Percentiles rank a stretch among this genome's conserved stretches.
phyloP scores from a whole-genome alignment of 768 basidiomycete species.

The Xerocomellus dryophilus region DNA sequence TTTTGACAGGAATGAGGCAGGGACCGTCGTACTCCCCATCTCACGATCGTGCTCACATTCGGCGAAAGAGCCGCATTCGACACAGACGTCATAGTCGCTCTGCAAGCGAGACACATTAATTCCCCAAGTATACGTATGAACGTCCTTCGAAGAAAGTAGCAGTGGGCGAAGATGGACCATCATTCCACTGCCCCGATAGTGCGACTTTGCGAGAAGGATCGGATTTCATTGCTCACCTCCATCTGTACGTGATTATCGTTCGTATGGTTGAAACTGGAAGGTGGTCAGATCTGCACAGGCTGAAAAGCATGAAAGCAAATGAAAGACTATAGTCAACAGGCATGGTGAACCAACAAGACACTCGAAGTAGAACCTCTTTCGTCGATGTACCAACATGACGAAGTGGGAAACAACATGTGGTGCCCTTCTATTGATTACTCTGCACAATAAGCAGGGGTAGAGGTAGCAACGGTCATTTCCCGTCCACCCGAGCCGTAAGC shows the following conservation, averaged over 20 bases:
- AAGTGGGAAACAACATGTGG: neutral
- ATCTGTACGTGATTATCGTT: constrained; percentile 69
- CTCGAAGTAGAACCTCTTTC: neutral
- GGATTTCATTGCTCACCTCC: constrained; percentile 47
- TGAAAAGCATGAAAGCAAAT: neutral
- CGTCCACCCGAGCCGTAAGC: constrained; percentile 4
- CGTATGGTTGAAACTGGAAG: constrained; percentile 66
- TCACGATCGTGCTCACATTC: constrained; percentile 66
- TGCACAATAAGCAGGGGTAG: constrained; percentile 9
- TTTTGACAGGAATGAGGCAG: neutral
- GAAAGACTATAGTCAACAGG: neutral
- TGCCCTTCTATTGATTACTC: constrained; percentile 4
- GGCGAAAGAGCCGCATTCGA: constrained; percentile 62
- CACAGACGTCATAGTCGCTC: constrained; percentile 74
- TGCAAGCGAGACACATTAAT: constrained; percentile 30
- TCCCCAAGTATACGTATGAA: neutral
- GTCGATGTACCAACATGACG: neutral
- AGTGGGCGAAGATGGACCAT: neutral
- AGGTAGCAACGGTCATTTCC: constrained; percentile 22
- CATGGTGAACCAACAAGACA: neutral
- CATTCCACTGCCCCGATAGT: constrained; percentile 17
- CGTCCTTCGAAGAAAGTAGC: constrained; percentile 3
- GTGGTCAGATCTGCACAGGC: constrained; percentile 14
- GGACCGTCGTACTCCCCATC: constrained; percentile 1
- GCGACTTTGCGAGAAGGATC: constrained; percentile 17